Conservation (phyloP, 768 basidiomycete genomes). For the Zangia roseola region DNA sequence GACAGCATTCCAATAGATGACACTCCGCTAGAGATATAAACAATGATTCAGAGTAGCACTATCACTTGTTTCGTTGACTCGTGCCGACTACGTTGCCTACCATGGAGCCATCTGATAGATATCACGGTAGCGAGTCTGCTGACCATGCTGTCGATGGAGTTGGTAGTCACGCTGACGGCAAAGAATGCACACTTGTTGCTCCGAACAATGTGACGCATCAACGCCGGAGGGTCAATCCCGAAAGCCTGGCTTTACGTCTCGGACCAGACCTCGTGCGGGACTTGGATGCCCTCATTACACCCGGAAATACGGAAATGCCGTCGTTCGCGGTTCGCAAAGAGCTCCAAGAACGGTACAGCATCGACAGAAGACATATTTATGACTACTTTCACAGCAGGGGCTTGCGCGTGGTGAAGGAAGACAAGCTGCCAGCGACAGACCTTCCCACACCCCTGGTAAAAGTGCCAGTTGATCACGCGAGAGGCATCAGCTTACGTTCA, state of each 20-base stretch:
- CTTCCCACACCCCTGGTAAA: conserved; percentile 23
- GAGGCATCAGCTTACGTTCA: conserved; percentile 10
- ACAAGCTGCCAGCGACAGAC: conserved; percentile 40
- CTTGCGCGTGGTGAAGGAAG: conserved; percentile 62
- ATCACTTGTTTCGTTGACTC: conserved; percentile 1
- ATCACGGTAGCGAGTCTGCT: not conserved
- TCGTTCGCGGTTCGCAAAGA: conserved; percentile 67
- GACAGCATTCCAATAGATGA: conserved; percentile 22
- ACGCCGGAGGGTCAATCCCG: conserved; percentile 59
- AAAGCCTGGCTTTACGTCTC: conserved; percentile 64
- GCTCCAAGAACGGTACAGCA: conserved; percentile 66
- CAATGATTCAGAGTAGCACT: not conserved
- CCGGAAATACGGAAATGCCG: conserved; percentile 74
- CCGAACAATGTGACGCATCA: conserved; percentile 20
- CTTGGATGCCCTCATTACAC: conserved; percentile 66
- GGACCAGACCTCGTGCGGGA: conserved; percentile 67
- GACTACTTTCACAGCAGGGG: conserved; percentile 73
- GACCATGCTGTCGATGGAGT: conserved; percentile 1
- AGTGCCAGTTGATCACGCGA: conserved; percentile 4
- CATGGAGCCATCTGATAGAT: conserved; percentile 12
- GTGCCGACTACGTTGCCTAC: not conserved
- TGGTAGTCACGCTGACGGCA: conserved; percentile 5
- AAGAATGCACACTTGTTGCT: not conserved
- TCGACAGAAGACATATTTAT: conserved; percentile 74
- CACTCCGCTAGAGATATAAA: conserved; percentile 16